Conservation (phyloP, 1,284 basidiomycete genomes). For the Leccinum pallidistipes region DNA sequence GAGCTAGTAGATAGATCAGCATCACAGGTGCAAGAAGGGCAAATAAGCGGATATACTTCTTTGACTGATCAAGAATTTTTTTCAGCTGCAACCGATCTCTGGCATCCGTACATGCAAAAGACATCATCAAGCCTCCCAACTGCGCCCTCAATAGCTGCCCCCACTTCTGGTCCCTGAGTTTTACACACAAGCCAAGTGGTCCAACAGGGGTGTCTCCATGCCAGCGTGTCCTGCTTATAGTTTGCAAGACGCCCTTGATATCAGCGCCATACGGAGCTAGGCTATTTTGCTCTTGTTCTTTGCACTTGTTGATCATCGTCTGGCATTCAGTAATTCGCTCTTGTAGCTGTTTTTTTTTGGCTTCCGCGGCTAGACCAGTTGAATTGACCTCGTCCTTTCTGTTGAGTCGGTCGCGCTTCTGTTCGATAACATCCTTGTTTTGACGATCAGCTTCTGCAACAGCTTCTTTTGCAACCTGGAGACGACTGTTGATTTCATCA, state of each 20-base stretch:
- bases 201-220: slow-evolving; percentile 76
- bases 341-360: slow-evolving; percentile 34
- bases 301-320: slow-evolving; percentile 48
- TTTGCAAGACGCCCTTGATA: slow-evolving; percentile 58
- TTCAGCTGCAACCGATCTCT: slow-evolving; percentile 68
- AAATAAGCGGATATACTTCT: slow-evolving; percentile 52
- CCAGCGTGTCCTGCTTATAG: slow-evolving; percentile 63
- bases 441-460: slow-evolving; percentile 40
- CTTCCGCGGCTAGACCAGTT: slow-evolving; percentile 38
- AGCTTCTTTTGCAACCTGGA: slow-evolving; percentile 44
- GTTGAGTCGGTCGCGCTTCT: slow-evolving; percentile 33
- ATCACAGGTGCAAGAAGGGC: neutral
- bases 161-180: slow-evolving; percentile 74
- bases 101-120: slow-evolving; percentile 78
- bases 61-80: slow-evolving; percentile 52
- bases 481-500: slow-evolving; percentile 51
- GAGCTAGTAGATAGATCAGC: slow-evolving; percentile 31
- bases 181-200: slow-evolving; percentile 82
- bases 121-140: slow-evolving; percentile 62
- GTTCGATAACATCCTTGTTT: slow-evolving; percentile 34
- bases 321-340: slow-evolving; percentile 44
- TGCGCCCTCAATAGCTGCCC: slow-evolving; percentile 64
- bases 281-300: slow-evolving; percentile 51
- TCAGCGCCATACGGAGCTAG: slow-evolving; percentile 65
- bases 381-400: slow-evolving; percentile 35